Evolutionary conservation across 2,329 filamentous ascomycete genomes (phyloP).

Genomic region (Trichoderma harzianum): DNA sequence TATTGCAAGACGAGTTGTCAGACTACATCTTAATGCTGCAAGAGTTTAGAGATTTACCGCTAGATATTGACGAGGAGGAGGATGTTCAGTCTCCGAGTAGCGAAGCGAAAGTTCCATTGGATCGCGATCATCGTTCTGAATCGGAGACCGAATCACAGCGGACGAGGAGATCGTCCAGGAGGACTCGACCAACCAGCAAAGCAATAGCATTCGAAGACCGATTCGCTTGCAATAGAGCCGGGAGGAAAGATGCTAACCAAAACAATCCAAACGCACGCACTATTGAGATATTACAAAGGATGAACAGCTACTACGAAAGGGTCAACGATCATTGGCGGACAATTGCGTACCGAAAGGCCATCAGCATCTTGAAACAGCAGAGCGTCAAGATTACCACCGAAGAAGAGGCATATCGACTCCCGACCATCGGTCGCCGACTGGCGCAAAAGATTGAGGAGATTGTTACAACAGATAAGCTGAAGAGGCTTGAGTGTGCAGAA

Average conservation of each 20-base stretch:
- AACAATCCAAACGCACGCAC: conserved; percentile 71
- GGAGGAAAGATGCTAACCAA: conserved; percentile 40
- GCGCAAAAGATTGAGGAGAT: conserved; percentile 91
- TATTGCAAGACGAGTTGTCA: conserved; percentile 54
- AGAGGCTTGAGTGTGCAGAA: conserved; percentile 67
- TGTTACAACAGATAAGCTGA: conserved; percentile 66
- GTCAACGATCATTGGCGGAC: conserved; percentile 75
- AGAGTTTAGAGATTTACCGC: conserved; percentile 55
- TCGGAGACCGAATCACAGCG: conserved; percentile 25
- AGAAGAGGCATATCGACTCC: conserved; percentile 64
- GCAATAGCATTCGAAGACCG: conserved; percentile 41
- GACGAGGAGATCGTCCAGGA: conserved; percentile 20
- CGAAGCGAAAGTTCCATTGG: conserved; percentile 3
- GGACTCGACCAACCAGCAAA: conserved; percentile 27
- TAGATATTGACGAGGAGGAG: conserved; percentile 50
- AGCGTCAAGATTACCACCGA: conserved; percentile 60
- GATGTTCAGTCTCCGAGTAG: conserved; percentile 29
- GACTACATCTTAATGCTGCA: conserved; percentile 62
- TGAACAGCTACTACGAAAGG: conserved; percentile 73
- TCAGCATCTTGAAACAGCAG: conserved; percentile 69
- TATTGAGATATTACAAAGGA: conserved; percentile 72
- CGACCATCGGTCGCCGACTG: conserved; percentile 67
- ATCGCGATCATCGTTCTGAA: conserved; percentile 14
- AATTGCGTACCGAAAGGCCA: conserved; percentile 72
- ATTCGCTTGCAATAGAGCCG: conserved; percentile 55